Percentiles rank a stretch among this genome's conserved stretches.
These are phyloP conservation scores for Graphilbum ipis-grandicollis DNA, from an alignment of 2,329 filamentous ascomycete species.

Conservation along the genomic window DNA sequence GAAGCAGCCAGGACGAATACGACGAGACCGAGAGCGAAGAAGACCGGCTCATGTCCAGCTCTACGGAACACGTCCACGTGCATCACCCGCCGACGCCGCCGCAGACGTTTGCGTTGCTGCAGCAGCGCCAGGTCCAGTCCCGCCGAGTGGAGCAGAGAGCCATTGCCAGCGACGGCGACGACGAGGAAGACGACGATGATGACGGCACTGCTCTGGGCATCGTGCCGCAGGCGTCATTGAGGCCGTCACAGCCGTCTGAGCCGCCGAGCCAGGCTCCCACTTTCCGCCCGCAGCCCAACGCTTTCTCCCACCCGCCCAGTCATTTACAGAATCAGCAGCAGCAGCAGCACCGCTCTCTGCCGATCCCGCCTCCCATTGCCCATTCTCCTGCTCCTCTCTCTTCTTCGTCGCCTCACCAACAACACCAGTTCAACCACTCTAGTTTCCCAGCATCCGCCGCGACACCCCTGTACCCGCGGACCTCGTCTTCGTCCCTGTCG, in stretches of 20 bases:
- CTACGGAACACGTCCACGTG: slow-evolving; percentile 36
- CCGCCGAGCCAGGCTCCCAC: too few relatives aligned
- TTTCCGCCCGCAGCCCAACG: slow-evolving; percentile 83
- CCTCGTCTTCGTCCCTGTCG: slow-evolving; percentile 23
- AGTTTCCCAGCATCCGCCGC: too few relatives aligned
- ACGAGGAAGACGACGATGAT: slow-evolving; percentile 28
- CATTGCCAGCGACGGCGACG: slow-evolving; percentile 14
- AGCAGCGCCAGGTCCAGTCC: slow-evolving; percentile 1
- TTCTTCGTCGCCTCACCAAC: too few relatives aligned
- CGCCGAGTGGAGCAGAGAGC: slow-evolving; percentile 12
- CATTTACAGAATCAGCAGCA: slow-evolving; percentile 27
- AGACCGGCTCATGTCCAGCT: slow-evolving; percentile 46
- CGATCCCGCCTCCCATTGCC: too few relatives aligned
- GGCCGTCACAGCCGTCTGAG: too few relatives aligned
- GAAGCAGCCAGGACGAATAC: slow-evolving; percentile 84
- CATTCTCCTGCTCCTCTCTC: too few relatives aligned
- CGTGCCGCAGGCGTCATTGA: too few relatives aligned
- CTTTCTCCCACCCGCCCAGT: slow-evolving; percentile 68
- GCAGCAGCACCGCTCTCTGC: slow-evolving; percentile 29
- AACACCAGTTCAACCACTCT: too few relatives aligned
- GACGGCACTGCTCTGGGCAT: slow-evolving; percentile 64
- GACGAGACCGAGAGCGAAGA: slow-evolving; percentile 87
- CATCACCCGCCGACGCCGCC: slow-evolving; percentile 13
- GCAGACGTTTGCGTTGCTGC: slow-evolving; percentile 1
- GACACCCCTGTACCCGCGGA: slow-evolving; percentile 27